Percentiles rank a stretch among this genome's conserved stretches.
Conservation (phyloP, 2,329 filamentous ascomycete species). For the Reticulascus tulasneorum region DNA sequence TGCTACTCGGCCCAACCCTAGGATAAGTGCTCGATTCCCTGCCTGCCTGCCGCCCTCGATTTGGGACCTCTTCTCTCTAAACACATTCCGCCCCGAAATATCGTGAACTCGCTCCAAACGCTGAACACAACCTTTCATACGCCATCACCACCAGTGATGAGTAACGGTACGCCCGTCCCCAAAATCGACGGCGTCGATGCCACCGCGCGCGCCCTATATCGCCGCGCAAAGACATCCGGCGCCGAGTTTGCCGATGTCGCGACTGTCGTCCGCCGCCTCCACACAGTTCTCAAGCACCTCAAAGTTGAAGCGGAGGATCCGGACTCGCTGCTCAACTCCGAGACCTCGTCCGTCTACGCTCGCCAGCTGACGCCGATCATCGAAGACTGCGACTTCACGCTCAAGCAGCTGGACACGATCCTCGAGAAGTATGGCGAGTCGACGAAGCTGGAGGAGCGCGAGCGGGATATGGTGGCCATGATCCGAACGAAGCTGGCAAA, state of each 20-base stretch:
- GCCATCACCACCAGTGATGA: constrained; percentile 22
- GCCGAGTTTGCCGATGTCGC: constrained; percentile 47
- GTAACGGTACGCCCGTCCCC: constrained; percentile 26
- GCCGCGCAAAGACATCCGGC: constrained; percentile 46
- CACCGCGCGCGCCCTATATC: constrained; percentile 52
- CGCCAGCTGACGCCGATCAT: constrained; percentile 49
- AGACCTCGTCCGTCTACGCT: constrained; percentile 36
- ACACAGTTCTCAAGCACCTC: constrained; percentile 54
- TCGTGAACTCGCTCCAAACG: no score
- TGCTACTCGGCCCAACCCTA: no score
- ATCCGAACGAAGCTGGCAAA: constrained; percentile 43
- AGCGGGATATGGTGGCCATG: constrained; percentile 35
- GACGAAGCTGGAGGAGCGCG: constrained; percentile 21
- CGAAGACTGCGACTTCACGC: constrained; percentile 50
- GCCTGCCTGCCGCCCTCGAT: no score
- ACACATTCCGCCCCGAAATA: no score
- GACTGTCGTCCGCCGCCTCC: constrained; percentile 46
- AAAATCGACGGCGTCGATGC: constrained; percentile 54
- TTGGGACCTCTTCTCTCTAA: no score
- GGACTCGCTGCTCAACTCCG: constrained; percentile 49
- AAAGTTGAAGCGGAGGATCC: constrained; percentile 54
- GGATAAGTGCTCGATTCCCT: no score
- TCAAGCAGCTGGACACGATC: constrained; percentile 51
- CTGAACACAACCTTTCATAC: constrained; percentile 7
- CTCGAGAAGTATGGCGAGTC: constrained; percentile 41